Evolutionary conservation across 2,329 filamentous ascomycete species (phyloP).

Genomic region (Arachnomyces sp.): DNA sequence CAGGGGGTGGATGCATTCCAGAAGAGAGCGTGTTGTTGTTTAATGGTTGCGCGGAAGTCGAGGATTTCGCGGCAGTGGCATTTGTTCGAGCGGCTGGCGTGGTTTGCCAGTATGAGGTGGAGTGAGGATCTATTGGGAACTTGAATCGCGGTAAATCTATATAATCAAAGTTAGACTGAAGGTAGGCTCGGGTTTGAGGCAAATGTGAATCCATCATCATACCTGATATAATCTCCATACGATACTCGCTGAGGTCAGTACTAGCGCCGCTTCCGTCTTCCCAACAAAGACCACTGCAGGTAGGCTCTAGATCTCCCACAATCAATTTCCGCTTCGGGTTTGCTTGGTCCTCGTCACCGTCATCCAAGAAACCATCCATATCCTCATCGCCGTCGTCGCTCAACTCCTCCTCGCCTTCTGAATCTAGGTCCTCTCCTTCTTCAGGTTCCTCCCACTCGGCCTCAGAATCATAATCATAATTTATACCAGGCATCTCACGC

Average conservation of each 20-base stretch:
- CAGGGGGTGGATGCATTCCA: neutral
- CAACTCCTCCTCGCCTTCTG: constrained; percentile 56
- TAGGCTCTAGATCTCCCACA: constrained; percentile 64
- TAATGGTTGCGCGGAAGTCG: constrained; percentile 15
- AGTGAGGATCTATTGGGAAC: constrained; percentile 75
- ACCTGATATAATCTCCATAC: constrained; percentile 69
- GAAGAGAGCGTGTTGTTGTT: neutral
- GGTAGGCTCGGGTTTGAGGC: no score
- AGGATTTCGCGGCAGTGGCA: constrained; percentile 9
- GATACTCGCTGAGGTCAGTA: constrained; percentile 52
- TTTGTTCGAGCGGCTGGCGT: constrained; percentile 16
- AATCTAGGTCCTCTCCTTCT: constrained; percentile 63
- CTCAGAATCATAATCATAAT: constrained; percentile 62
- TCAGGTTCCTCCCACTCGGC: constrained; percentile 61
- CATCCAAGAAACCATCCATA: constrained; percentile 84
- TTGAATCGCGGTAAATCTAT: constrained; percentile 17
- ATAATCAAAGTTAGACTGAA: neutral
- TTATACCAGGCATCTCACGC: constrained; percentile 44
- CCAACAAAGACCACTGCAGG: constrained; percentile 77
- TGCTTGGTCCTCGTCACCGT: constrained; percentile 62
- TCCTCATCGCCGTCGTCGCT: constrained; percentile 67
- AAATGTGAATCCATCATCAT: constrained; percentile 24
- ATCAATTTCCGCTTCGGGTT: constrained; percentile 50
- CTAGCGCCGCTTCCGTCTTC: constrained; percentile 51
- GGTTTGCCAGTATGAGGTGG: constrained; percentile 66